Base-by-base conservation (phyloP, 306 rosid species). In the Herpetospermum pedunculosum region DNA sequence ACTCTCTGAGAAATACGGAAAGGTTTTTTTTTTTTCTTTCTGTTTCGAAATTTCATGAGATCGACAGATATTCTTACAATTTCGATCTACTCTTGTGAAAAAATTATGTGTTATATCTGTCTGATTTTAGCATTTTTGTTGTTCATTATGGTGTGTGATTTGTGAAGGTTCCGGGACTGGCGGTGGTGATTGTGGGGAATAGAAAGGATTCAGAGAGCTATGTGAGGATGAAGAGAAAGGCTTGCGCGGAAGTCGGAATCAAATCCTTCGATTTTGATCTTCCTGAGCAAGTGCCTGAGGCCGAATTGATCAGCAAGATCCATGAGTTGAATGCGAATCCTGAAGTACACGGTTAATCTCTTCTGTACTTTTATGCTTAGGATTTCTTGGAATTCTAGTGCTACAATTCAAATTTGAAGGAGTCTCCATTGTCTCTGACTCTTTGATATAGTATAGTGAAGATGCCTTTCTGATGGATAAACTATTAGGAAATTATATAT, bases 171-270 rank as follows among this genome's bases (percentile, higher is more conserved):
- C 97, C 97, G 11, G 98, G 97, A 37, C 77, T 94, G 72, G 98
- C 97, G 13, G 97, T 91, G 64, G 96, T 94, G 83, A 94, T 87
- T 32, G 96, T 94, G 8, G 98, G 98, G 21, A 70, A 26, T 86
- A 83, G 91, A 78, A 89, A 94, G 80, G 98, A 94, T 79, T 94
- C 97, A 12, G 94, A 82, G 40, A 93, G 94, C 80, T 93, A 87
- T 75, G 96, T 91, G 2, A 77, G 71, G 71, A 93, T 89, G 89
- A 91, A 94, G 94, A 84, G 96, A 76, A 94, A 89, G 54, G 96
- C 97, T 2, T 94, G 98, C 49, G 87, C 87, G 48, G 96, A 94
- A 75, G 89, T 94, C 35, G 97, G 97, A 67, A 86, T 94, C 76
- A 88, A 78, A 49, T 91, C 96, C 25, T 83, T 91, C 49, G 97